phyloP scores from a whole-genome alignment of 306 rosid genomes.

The Arachis stenosperma region DNA sequence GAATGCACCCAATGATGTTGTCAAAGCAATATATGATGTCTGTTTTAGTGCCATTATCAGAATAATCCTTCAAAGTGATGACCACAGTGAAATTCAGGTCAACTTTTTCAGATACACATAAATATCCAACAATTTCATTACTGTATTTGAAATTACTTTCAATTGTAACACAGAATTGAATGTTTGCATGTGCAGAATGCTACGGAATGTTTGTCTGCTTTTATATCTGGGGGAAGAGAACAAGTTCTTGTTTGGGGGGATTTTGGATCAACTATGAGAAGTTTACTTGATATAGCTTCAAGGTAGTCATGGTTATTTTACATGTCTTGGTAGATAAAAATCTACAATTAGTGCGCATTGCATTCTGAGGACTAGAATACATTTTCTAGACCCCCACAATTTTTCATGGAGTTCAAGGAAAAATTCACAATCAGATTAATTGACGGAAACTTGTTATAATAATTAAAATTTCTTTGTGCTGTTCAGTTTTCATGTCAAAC shows the following conservation, averaged over 20 bases:
- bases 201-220: constrained; percentile 87
- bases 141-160: constrained; percentile 30
- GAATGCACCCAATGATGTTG: constrained; percentile 82
- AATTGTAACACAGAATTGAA: constrained; percentile 35
- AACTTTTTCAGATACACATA: constrained; percentile 5
- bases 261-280: constrained; percentile 74
- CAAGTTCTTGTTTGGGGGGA: constrained; percentile 83
- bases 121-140: constrained; percentile 2
- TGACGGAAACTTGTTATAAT: background rate
- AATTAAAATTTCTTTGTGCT: constrained; percentile 20
- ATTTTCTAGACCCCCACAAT: background rate
- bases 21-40: constrained; percentile 74
- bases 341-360: background rate
- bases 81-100: constrained; percentile 97
- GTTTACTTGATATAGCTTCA: constrained; percentile 83
- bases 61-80: constrained; percentile 80
- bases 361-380: constrained; percentile 22
- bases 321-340: constrained; percentile 13
- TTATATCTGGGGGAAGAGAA: constrained; percentile 76
- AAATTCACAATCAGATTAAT: background rate
- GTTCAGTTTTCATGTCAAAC: constrained; percentile 18
- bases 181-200: constrained; percentile 70
- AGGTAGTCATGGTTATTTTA: constrained; percentile 54
- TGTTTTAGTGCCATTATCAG: constrained; percentile 69
- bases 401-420: constrained; percentile 8